Percentiles rank a stretch among this genome's conserved stretches.
Conservation (phyloP, 768 basidiomycete genomes). For the Leccinum pellstonianum region DNA sequence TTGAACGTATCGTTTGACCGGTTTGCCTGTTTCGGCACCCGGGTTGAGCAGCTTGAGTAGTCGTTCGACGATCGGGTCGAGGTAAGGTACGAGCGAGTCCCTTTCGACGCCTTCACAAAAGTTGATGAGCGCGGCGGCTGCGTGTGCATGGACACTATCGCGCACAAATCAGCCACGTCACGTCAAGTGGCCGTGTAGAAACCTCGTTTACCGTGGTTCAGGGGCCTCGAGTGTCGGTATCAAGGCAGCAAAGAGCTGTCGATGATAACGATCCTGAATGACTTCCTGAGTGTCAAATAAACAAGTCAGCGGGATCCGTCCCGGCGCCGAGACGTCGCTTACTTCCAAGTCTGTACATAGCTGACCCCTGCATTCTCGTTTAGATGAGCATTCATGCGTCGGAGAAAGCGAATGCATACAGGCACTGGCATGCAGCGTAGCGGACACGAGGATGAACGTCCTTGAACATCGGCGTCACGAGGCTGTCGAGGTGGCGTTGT, state of each 20-base stretch:
- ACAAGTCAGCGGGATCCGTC: neutral
- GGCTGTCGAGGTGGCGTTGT: constrained; percentile 36
- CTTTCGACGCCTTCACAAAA: constrained; percentile 86
- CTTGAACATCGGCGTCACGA: constrained; percentile 74
- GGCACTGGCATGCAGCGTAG: constrained; percentile 83
- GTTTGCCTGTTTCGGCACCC: constrained; percentile 39
- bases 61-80: constrained; percentile 77
- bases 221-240: constrained; percentile 75
- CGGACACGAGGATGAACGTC: constrained; percentile 76
- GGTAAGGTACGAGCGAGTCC: constrained; percentile 69
- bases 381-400: neutral
- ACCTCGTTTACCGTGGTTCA: constrained; percentile 55
- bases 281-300: constrained; percentile 48
- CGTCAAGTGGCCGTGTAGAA: neutral
- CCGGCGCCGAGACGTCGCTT: constrained; percentile 10
- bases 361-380: constrained; percentile 58
- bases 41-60: constrained; percentile 59
- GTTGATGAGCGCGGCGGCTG: constrained; percentile 85
- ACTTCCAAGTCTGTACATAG: constrained; percentile 88
- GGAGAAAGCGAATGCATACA: constrained; percentile 43
- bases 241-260: constrained; percentile 65
- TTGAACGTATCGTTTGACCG: constrained; percentile 63
- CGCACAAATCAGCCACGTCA: constrained; percentile 3
- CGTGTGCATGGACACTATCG: constrained; percentile 78
- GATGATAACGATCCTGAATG: constrained; percentile 70